These are phyloP conservation scores for Salvia rosmarinus DNA, from an alignment of 257 asterid species.

Conservation along the genomic window DNA sequence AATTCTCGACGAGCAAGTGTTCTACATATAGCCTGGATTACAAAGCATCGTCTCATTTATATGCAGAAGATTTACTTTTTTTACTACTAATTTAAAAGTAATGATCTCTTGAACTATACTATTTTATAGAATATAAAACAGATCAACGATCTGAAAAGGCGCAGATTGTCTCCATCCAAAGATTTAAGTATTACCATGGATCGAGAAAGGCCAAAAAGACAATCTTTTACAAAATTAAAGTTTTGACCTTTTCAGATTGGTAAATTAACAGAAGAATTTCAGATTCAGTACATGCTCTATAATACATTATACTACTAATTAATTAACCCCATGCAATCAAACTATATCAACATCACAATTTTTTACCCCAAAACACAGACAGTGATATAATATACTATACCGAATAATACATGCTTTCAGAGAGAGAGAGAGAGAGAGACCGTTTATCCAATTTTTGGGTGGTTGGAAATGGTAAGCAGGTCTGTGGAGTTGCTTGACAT, in stretches of 20 bases:
- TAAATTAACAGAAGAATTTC: slow-evolving; percentile 1
- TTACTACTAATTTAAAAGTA: not conserved
- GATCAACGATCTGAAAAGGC: not conserved
- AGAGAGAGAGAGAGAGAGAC: slow-evolving; percentile 25
- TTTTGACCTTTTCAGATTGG: slow-evolving; percentile 13
- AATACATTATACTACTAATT: not conserved
- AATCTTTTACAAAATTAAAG: not conserved
- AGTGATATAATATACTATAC: too few species aligned
- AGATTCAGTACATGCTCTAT: not conserved
- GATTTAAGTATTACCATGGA: not conserved
- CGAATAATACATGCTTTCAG: not conserved
- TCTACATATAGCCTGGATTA: not conserved
- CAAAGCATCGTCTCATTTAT: not conserved
- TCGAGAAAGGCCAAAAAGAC: not conserved
- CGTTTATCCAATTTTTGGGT: slow-evolving; percentile 61
- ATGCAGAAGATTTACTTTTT: not conserved
- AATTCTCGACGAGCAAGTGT: too few species aligned
- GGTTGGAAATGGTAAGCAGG: slow-evolving; percentile 75
- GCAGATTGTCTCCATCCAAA: not conserved
- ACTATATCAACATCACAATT: not conserved
- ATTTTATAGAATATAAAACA: not conserved
- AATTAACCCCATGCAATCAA: slow-evolving; percentile 20
- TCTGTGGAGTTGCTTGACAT: slow-evolving; percentile 42
- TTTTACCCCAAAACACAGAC: not conserved
- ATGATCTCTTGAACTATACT: not conserved